Conservation (phyloP, 768 basidiomycete species). For the Cystobasidium tubakii region DNA sequence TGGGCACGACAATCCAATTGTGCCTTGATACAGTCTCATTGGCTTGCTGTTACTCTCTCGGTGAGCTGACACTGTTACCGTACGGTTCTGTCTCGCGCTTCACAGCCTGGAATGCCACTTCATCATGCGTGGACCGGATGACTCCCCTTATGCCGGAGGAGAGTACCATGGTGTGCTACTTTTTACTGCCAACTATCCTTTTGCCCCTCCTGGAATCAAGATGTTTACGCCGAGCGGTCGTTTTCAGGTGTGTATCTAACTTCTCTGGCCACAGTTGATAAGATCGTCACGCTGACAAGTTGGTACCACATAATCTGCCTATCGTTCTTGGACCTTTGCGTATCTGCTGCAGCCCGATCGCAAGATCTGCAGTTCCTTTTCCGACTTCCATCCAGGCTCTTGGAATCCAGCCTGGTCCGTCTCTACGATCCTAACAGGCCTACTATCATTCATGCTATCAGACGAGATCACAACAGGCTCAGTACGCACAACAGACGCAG, state of each 20-base stretch:
- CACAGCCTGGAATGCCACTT: conserved; percentile 43
- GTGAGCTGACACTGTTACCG: too few relatives aligned
- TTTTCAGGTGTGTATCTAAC: conserved; percentile 59
- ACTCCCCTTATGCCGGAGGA: conserved; percentile 81
- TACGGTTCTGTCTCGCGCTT: not conserved
- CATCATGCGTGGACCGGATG: conserved; percentile 74
- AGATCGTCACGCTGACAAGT: not conserved
- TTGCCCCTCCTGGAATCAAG: conserved; percentile 51
- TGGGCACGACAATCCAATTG: too few relatives aligned
- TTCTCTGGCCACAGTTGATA: too few relatives aligned
- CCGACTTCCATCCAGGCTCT: conserved; percentile 83
- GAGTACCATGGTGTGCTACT: conserved; percentile 52
- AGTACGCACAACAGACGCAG: conserved; percentile 67
- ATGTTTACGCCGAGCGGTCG: conserved; percentile 87
- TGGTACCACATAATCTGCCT: not conserved
- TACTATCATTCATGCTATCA: conserved; percentile 87
- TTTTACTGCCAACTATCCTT: conserved; percentile 38
- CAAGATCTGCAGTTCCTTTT: conserved; percentile 96
- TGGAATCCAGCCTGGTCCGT: conserved; percentile 97
- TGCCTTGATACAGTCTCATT: too few relatives aligned
- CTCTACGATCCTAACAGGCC: conserved; percentile 69
- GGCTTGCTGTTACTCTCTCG: not conserved
- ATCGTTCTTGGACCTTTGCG: not conserved
- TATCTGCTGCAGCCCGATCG: conserved; percentile 40
- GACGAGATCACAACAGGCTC: conserved; percentile 97